phyloP scores from a whole-genome alignment of 2,329 filamentous ascomycete species.

The Chalara sp. region DNA sequence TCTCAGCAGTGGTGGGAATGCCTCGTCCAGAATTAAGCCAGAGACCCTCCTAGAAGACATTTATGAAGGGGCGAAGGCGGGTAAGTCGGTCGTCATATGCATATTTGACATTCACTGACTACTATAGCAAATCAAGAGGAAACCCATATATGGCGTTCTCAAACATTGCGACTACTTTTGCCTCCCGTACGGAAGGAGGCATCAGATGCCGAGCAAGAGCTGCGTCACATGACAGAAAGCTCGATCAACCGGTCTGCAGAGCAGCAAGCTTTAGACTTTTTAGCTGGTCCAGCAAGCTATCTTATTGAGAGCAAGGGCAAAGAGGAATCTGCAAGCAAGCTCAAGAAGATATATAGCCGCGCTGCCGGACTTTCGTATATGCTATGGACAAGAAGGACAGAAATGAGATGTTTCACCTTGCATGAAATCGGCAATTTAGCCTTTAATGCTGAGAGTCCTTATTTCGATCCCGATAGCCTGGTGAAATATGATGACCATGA shows the following conservation, averaged over 20 bases:
- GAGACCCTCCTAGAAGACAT: slow-evolving; percentile 4
- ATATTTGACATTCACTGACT: neutral
- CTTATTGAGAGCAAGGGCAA: slow-evolving; percentile 1
- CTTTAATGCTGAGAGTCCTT: slow-evolving; percentile 5
- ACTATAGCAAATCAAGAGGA: slow-evolving; percentile 11
- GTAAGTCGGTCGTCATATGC: slow-evolving; percentile 3
- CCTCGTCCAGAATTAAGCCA: neutral
- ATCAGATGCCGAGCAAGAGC: neutral
- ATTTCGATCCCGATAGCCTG: slow-evolving; percentile 5
- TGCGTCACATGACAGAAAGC: slow-evolving; percentile 1
- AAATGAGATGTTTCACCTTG: slow-evolving; percentile 6
- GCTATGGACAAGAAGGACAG: slow-evolving; percentile 13
- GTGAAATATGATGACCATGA: slow-evolving; percentile 9
- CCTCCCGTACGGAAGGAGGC: slow-evolving; percentile 4
- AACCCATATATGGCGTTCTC: slow-evolving; percentile 15
- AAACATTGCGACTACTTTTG: slow-evolving; percentile 11
- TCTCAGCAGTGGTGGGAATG: neutral
- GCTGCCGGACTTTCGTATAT: slow-evolving; percentile 10
- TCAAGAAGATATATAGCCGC: slow-evolving; percentile 7
- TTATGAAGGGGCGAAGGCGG: slow-evolving; percentile 1
- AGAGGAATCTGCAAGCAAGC: neutral
- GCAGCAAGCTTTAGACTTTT: slow-evolving; percentile 3
- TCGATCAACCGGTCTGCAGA: slow-evolving; percentile 1
- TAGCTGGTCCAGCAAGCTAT: slow-evolving; percentile 4
- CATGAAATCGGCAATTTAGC: neutral